Conservation (phyloP, 2,329 filamentous ascomycete species). For the Aspergillus piperis region DNA sequence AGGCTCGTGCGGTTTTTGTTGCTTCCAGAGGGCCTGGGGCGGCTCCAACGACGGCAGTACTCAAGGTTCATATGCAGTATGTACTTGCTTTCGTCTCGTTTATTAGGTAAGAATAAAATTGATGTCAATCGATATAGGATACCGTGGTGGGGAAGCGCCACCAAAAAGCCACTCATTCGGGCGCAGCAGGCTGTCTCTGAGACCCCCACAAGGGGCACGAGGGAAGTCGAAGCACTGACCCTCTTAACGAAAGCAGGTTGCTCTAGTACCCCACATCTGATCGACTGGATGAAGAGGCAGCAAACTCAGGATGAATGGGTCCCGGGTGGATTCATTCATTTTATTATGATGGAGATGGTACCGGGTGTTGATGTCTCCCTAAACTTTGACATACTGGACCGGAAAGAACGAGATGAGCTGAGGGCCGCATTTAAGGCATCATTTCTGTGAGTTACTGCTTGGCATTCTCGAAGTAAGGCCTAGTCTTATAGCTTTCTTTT, state of each 20-base stretch:
- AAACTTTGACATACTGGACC: too few species aligned
- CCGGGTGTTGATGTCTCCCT: not conserved
- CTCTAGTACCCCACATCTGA: not conserved
- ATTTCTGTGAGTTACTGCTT: too few species aligned
- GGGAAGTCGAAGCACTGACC: not conserved
- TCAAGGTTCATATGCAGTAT: conserved; percentile 6
- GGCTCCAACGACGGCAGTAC: not conserved
- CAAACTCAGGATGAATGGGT: conserved; percentile 3
- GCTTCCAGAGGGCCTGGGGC: too few species aligned
- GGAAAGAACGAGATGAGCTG: too few species aligned
- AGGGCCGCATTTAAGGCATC: too few species aligned
- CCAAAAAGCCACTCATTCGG: not conserved
- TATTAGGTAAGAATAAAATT: too few species aligned
- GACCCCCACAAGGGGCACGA: not conserved
- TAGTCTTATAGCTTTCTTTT: too few species aligned
- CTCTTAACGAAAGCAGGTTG: not conserved
- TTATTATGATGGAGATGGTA: conserved; percentile 7
- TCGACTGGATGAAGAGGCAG: not conserved
- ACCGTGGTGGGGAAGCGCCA: conserved; percentile 2
- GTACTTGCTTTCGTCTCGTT: too few species aligned
- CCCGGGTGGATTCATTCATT: not conserved
- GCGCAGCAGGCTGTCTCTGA: conserved; percentile 2
- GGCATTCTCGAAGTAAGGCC: too few species aligned
- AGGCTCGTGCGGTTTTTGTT: conserved; percentile 6
- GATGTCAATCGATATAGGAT: not conserved